Evolutionary conservation across 768 basidiomycete species (phyloP).

Genomic region (Rhodotorula kratochvilovae): DNA sequence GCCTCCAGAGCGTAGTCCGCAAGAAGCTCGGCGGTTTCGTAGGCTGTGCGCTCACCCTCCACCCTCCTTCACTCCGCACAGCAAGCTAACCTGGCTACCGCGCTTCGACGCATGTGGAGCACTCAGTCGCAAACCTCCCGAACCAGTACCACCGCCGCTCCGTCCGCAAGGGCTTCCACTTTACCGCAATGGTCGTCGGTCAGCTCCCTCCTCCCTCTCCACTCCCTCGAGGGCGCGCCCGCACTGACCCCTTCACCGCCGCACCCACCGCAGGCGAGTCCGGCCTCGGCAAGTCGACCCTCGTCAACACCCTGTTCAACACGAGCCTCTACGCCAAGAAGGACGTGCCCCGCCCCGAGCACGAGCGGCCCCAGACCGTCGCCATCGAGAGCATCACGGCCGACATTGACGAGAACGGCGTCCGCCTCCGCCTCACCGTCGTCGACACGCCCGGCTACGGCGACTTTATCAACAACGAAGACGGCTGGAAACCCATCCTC

Average conservation of each 20-base stretch:
- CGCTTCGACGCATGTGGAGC: too few species aligned
- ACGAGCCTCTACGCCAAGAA: constrained; percentile 89
- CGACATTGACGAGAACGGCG: constrained; percentile 99
- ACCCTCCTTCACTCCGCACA: neutral
- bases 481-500: constrained; percentile 97
- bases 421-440: constrained; percentile 92
- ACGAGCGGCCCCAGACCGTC: constrained; percentile 85
- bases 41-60: constrained; percentile 53
- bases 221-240: neutral
- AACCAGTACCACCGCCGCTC: constrained; percentile 99
- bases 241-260: constrained; percentile 11
- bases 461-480: constrained; percentile 98
- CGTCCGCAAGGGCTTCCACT: constrained; percentile 96
- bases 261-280: constrained; percentile 72
- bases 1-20: constrained; percentile 20
- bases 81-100: too few species aligned
- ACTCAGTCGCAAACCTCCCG: constrained; percentile 82
- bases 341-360: constrained; percentile 73
- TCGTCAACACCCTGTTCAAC: constrained; percentile 98
- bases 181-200: constrained; percentile 97
- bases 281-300: constrained; percentile 95
- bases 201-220: constrained; percentile 52
- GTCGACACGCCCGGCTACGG: constrained; percentile 99
- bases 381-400: constrained; percentile 95
- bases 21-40: constrained; percentile 93